Evolutionary conservation across 2,329 filamentous ascomycete genomes (phyloP), one percentile per base, ranked within the genome.

Genomic region (Claviceps sp.): DNA sequence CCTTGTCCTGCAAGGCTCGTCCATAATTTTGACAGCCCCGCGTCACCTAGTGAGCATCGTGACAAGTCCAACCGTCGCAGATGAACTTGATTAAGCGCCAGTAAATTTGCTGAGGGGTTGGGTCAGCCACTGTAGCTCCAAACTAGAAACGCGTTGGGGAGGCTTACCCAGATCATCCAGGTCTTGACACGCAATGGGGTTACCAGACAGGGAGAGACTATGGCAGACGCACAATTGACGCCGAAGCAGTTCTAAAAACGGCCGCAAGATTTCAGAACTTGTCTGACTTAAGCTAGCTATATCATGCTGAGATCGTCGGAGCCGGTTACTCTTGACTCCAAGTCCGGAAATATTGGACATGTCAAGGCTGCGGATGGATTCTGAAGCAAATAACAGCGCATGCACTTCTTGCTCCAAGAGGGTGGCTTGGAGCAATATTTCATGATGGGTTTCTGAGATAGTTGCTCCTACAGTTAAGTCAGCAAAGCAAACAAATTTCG

Each of bases 371-470:
- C 72, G 70, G 36, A 80, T 71, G 0, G 74, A 77, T 53, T 77
- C 75, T 1, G 76, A 77, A 22, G 75, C 73, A 55, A 79, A 78
- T 1, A 76, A 65, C 20, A 81, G 62, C 1, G 76, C 74, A 47
- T 80, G 76, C 14, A 80, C 70, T 59, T 81, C 77, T 56, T 79
- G 76, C 46, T 75, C 72, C 14, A 81, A 63, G 9, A 79, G 63
- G 1, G 75, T 69, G 13, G 74, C 71, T n/a, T 72, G 69, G 48
- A 72, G 65, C 9, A 78, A 64, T 34, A 73, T 62, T 9, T 74
- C 70, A 41, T 72, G 69, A 56, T 78, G 73, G 9, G 72, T 70
- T 36, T 73, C 69, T 4, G 67, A 69, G 41, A 77, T 67, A 18
- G 70, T 72, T n/a, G 74, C 61, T 26, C 74, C 73, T 67, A 56